Evolutionary conservation across 306 rosid genomes (phyloP), one percentile per base, ranked within the genome.

Genomic region (Citrullus colocynthis): DNA sequence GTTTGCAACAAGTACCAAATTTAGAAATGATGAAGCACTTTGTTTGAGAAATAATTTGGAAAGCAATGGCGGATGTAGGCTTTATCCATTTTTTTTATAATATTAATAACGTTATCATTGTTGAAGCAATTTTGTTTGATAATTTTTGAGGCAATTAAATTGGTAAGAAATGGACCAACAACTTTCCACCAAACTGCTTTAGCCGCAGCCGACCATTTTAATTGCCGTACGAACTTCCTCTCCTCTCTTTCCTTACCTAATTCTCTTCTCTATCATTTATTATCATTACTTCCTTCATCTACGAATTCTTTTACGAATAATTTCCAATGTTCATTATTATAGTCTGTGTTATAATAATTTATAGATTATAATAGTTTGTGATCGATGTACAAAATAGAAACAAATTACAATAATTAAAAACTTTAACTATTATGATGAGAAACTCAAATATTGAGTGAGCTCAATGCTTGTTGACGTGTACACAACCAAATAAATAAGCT

Each of bases 101-200:
- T 48, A 4, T 48, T 4, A 63, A 32, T 61, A 11, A 13, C 7
- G 13, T 14, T 13, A 61, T 6, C 9, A 6, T 54, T 57, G 13
- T 3, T 65, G 24, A 65, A 39, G 51, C 15, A 66, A 7, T n/a
- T 56, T 64, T 34, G 17, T 64, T 39, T 4, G 1, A 64, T 64
- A 1, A 63, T 17, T 66, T 39, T 12, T 39, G 30, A 39, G 16
- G 18, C 4, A 44, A 71, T 11, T 71, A 71, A 69, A 24, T 48
- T 24, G 1, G 39, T 14, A 45, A 48, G 14, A 71, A 71, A 71
- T 14, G 0, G 6, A 48, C 21, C 77, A 73, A 73, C 77, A 73
- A 73, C 77, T 73, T 73, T 32, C 36, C 59, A 51, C 77, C 77
- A 51, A 70, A 73, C 77, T 51, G 2, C 28, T 14, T 15, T 73